phyloP scores from a whole-genome alignment of 1,284 basidiomycete genomes.

The Ustilago bromivora region DNA sequence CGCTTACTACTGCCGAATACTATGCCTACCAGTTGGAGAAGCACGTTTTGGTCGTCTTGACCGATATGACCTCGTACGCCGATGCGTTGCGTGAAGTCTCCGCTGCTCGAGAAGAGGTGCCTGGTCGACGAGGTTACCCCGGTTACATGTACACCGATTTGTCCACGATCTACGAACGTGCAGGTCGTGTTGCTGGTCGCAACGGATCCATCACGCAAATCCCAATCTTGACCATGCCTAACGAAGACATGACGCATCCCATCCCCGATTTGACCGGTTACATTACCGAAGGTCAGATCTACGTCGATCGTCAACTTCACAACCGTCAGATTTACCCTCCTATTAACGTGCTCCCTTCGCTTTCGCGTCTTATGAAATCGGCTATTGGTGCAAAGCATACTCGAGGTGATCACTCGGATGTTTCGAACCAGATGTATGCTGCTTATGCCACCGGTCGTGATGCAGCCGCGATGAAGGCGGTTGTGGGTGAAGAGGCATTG shows the following conservation, averaged over 20 bases:
- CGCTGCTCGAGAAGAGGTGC: slow-evolving; percentile 98
- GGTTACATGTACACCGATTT: slow-evolving; percentile 81
- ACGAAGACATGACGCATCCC: slow-evolving; percentile 99
- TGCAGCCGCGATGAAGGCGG: slow-evolving; percentile 98
- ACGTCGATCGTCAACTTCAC: slow-evolving; percentile 89
- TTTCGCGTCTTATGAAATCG: slow-evolving; percentile 99
- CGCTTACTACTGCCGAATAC: slow-evolving; percentile 98
- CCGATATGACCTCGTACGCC: slow-evolving; percentile 98
- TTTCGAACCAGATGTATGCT: slow-evolving; percentile 75
- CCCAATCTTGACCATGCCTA: slow-evolving; percentile 99
- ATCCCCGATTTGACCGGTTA: slow-evolving; percentile 99
- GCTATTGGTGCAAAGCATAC: slow-evolving; percentile 98
- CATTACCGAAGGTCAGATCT: slow-evolving; percentile 99
- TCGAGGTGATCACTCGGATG: slow-evolving; percentile 97
- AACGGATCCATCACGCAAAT: slow-evolving; percentile 99
- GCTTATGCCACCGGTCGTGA: slow-evolving; percentile 79
- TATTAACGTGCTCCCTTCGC: slow-evolving; percentile 98
- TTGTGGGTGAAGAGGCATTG: slow-evolving; percentile 97
- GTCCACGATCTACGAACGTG: slow-evolving; percentile 97
- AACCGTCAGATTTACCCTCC: slow-evolving; percentile 98
- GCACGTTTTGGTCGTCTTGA: slow-evolving; percentile 98
- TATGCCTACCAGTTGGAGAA: slow-evolving; percentile 99
- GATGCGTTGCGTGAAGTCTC: slow-evolving; percentile 95
- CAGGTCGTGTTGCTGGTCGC: slow-evolving; percentile 95
- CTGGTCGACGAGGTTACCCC: slow-evolving; percentile 98